Conservation (phyloP, 805 yeast genomes). For the Metschnikowia shivogae region DNA sequence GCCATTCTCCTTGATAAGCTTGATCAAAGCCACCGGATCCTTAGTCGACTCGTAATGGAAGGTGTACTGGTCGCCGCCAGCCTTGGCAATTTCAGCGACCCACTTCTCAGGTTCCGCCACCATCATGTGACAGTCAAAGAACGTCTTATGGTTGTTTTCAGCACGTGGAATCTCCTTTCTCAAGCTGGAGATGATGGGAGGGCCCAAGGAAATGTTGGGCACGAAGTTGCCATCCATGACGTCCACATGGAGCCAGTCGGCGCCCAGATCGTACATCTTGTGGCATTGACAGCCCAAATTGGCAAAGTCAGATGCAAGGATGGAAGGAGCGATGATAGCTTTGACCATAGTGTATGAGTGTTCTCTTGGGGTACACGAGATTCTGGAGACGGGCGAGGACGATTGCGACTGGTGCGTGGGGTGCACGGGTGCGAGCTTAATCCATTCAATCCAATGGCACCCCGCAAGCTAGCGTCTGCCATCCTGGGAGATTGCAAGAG, state of each 20-base stretch:
- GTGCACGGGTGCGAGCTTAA: not conserved
- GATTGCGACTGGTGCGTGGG: not conserved
- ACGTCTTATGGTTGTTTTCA: conserved; percentile 34
- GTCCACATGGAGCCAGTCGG: conserved; percentile 97
- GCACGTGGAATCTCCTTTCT: conserved; percentile 73
- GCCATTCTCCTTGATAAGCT: conserved; percentile 72
- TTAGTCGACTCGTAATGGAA: conserved; percentile 93
- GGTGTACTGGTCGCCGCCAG: conserved; percentile 94
- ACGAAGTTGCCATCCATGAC: conserved; percentile 99
- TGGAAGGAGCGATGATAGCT: conserved; percentile 89
- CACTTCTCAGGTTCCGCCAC: conserved; percentile 87
- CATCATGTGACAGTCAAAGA: conserved; percentile 98
- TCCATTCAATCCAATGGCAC: not conserved
- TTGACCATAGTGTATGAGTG: conserved; percentile 50
- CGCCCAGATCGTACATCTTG: conserved; percentile 69
- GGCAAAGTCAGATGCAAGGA: conserved; percentile 89
- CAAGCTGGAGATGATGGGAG: conserved; percentile 77
- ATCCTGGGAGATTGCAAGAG: not conserved
- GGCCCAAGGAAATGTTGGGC: conserved; percentile 92
- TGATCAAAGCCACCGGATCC: conserved; percentile 69
- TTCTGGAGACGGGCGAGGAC: not conserved
- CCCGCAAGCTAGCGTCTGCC: not conserved
- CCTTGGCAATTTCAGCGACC: conserved; percentile 88
- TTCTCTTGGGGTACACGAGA: not conserved
- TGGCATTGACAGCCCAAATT: conserved; percentile 85